Evolutionary conservation across 1,284 basidiomycete species (phyloP).

Genomic region (Papiliotrema fonsecae): DNA sequence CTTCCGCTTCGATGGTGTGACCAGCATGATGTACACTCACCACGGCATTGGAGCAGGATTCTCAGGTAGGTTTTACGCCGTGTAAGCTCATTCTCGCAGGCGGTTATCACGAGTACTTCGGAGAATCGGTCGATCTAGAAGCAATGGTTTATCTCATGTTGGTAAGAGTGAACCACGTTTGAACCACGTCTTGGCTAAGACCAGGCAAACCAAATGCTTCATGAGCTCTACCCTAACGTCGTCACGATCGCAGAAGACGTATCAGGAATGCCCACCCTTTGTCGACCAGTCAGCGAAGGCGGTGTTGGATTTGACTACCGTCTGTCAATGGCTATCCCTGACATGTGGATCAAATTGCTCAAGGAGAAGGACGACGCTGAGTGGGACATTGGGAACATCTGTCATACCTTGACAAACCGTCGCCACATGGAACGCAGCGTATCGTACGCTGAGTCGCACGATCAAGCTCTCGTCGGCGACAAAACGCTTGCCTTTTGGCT

Average conservation of each 20-base stretch:
- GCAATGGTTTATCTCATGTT: conserved; percentile 95
- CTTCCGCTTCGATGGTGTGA: conserved; percentile 97
- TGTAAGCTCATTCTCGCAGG: conserved; percentile 39
- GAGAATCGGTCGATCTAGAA: conserved; percentile 74
- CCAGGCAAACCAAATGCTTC: conserved; percentile 88
- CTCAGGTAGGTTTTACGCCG: conserved; percentile 54
- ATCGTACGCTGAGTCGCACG: conserved; percentile 93
- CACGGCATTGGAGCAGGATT: conserved; percentile 97
- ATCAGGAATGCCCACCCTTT: conserved; percentile 94
- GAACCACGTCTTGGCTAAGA: not conserved
- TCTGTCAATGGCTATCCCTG: conserved; percentile 94
- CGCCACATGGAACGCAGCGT: conserved; percentile 86
- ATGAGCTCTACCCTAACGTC: conserved; percentile 68
- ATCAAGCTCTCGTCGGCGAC: conserved; percentile 96
- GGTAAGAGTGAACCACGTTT: conserved; percentile 62
- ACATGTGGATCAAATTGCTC: conserved; percentile 99
- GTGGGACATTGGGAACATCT: conserved; percentile 85
- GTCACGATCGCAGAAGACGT: conserved; percentile 96
- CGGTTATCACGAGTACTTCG: conserved; percentile 97
- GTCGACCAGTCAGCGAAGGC: conserved; percentile 71
- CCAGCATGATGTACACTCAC: conserved; percentile 97
- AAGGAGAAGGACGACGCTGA: conserved; percentile 85
- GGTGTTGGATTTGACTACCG: conserved; percentile 97
- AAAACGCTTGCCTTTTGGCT: conserved; percentile 98
- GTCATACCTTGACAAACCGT: conserved; percentile 84